A percentile compares a stretch with the other conserved stretches of the same genome.
Evolutionary conservation across 2,329 filamentous ascomycete species (phyloP).

Genomic region (Arthrinium phaeospermum): DNA sequence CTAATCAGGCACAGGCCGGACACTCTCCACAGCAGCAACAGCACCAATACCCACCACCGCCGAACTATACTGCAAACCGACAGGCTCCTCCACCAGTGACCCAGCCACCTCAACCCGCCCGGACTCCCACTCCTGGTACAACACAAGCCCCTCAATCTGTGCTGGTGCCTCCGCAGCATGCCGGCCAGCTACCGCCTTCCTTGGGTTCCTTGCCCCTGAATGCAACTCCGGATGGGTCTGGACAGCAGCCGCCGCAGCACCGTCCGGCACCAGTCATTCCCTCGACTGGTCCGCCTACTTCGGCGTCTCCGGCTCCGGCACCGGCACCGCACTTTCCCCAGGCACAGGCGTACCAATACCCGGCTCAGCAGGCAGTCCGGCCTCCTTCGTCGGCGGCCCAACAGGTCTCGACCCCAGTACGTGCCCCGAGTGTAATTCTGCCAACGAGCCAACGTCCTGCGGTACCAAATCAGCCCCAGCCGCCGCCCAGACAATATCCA

Average conservation of each 20-base stretch:
- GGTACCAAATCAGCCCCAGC: slow-evolving; percentile 11
- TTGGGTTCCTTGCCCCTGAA: slow-evolving; percentile 37
- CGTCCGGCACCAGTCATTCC: slow-evolving; percentile 27
- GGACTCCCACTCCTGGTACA: slow-evolving; percentile 40
- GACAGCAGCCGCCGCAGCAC: slow-evolving; percentile 32
- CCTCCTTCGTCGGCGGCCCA: slow-evolving; percentile 20
- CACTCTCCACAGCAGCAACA: slow-evolving; percentile 17
- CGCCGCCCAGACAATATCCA: neutral
- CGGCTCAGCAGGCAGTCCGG: slow-evolving; percentile 28
- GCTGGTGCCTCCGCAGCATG: slow-evolving; percentile 38
- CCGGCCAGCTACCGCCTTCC: slow-evolving; percentile 37
- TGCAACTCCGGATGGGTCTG: slow-evolving; percentile 37
- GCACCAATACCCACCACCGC: slow-evolving; percentile 35
- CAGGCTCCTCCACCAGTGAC: slow-evolving; percentile 32
- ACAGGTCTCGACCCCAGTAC: slow-evolving; percentile 19
- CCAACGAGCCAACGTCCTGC: slow-evolving; percentile 21
- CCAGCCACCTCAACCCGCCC: slow-evolving; percentile 39
- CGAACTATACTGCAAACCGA: slow-evolving; percentile 31
- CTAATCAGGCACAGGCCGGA: slow-evolving; percentile 30
- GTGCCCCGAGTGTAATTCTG: slow-evolving; percentile 1
- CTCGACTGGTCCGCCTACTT: slow-evolving; percentile 11
- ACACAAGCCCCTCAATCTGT: slow-evolving; percentile 37
- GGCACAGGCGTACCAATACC: slow-evolving; percentile 28
- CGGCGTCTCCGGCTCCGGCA: slow-evolving; percentile 26
- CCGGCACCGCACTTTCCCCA: slow-evolving; percentile 28